Base-by-base conservation (phyloP, 768 basidiomycete species). In the Tubosaeta sp. region DNA sequence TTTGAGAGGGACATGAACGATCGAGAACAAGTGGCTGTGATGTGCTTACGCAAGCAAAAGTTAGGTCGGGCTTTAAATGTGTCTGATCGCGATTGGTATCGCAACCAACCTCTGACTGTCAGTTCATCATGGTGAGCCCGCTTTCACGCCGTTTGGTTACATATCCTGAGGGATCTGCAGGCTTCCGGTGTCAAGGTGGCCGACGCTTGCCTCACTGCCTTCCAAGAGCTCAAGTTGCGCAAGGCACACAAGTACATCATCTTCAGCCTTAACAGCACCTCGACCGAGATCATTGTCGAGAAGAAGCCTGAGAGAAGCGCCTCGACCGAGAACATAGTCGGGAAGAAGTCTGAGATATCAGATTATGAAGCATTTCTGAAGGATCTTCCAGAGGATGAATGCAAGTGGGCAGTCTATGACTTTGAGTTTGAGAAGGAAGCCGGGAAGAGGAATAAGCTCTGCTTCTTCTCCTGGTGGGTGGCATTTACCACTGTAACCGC, bases 401-500 rank as follows among this genome's bases (percentile, higher is more conserved):
- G 88, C 66, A 76, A 86, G 72, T 99, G 85, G 83, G 95, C 88
- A 14, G 80, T 97, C 31, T 95, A 92, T 67, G 94, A 98, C 68
- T 85, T 95, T 51, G 85, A 89, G 65, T 97, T 78, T 63, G 79
- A 86, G 76, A 83, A 79, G 54, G 86, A 77, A 2, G 22, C 2
- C 12, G 88, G 76, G 43, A 84, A 80, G 73, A 81, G 95, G 71
- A 93, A 86, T 77, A 98, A 97, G 76, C 75, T 98, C 58, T 71
- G 74, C 59, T 97, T 98, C 69, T 64, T 82, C 71, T 80, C 85
- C 43, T 99, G 97, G 95, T 97, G 67, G 69, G 88, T 82, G 14
- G 55, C 55, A 42, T 22, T 54, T 38, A 0, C 35, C 22, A 11
- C n/a, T 43, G 27, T 3, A 38, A 17, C 12, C 7, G 17, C 44